Conservation (phyloP, 805 yeast species). For the Starmerella apicola region DNA sequence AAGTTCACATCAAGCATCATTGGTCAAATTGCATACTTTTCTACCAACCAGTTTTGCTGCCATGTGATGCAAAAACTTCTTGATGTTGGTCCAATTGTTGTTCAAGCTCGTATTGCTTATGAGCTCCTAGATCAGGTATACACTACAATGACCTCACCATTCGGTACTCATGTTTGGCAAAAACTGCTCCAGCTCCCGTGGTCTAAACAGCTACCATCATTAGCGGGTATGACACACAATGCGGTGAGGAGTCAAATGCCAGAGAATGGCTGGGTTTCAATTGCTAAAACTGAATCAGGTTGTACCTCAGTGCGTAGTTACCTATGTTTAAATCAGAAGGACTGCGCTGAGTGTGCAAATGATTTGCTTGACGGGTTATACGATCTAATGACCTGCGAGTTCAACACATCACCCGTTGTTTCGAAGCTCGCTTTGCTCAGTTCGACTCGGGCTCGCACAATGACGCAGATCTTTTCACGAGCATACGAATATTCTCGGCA, state of each 20-base stretch:
- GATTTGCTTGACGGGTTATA: constrained; percentile 8
- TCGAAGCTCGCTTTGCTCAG: constrained; percentile 11
- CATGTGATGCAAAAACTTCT: constrained; percentile 34
- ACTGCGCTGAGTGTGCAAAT: constrained; percentile 12
- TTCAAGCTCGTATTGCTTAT: constrained; percentile 26
- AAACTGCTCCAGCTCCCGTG: constrained; percentile 31
- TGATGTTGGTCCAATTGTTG: constrained; percentile 25
- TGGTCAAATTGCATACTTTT: constrained; percentile 26
- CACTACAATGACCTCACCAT: constrained; percentile 29
- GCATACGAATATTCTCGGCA: constrained; percentile 14
- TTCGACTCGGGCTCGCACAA: constrained; percentile 13
- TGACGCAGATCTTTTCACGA: constrained; percentile 10
- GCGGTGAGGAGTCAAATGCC: constrained; percentile 11
- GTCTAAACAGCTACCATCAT: constrained; percentile 17
- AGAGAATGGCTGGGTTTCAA: constrained; percentile 13
- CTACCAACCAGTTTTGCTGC: constrained; percentile 32
- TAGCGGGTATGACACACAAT: constrained; percentile 12
- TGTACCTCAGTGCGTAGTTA: constrained; percentile 15
- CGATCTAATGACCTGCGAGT: constrained; percentile 8
- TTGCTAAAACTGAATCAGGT: constrained; percentile 14
- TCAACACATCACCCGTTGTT: constrained; percentile 4
- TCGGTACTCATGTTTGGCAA: constrained; percentile 36
- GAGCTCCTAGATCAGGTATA: constrained; percentile 27
- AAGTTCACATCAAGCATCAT: constrained; percentile 22
- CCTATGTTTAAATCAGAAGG: constrained; percentile 8